A percentile compares a stretch with the other conserved stretches of the same genome.
phyloP scores from a whole-genome alignment of 495 filamentous ascomycete species.

The Talaromyces thailandensis region DNA sequence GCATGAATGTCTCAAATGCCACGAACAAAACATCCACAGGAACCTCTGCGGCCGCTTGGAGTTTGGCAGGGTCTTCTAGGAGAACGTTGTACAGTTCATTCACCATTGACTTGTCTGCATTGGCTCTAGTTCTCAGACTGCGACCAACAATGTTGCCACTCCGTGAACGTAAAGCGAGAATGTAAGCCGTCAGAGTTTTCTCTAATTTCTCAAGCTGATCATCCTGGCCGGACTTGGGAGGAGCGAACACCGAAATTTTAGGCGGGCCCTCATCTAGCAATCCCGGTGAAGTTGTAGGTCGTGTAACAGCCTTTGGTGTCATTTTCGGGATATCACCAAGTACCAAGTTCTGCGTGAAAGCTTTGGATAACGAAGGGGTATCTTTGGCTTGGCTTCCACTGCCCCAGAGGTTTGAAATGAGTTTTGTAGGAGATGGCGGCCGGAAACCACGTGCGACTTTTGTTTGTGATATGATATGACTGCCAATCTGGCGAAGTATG shows the following conservation, averaged over 20 bases:
- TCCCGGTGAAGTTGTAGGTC: slow-evolving; percentile 26
- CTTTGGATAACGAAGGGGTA: slow-evolving; percentile 22
- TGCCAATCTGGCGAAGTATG: slow-evolving; percentile 61
- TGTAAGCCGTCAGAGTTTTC: slow-evolving; percentile 77
- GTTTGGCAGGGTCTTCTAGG: slow-evolving; percentile 67
- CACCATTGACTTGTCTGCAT: slow-evolving; percentile 67
- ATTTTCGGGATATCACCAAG: slow-evolving; percentile 32
- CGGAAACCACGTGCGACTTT: slow-evolving; percentile 49
- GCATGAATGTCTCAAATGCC: slow-evolving; percentile 90
- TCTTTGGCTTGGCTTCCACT: slow-evolving; percentile 35
- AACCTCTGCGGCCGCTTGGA: slow-evolving; percentile 64
- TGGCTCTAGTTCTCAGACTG: slow-evolving; percentile 57
- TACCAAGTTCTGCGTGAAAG: slow-evolving; percentile 26
- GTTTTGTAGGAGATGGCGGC: slow-evolving; percentile 78
- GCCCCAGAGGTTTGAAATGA: slow-evolving; percentile 75
- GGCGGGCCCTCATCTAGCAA: slow-evolving; percentile 23
- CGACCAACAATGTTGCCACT: slow-evolving; percentile 80
- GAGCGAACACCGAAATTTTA: slow-evolving; percentile 28
- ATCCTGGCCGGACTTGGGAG: slow-evolving; percentile 20
- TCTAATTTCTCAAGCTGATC: slow-evolving; percentile 60
- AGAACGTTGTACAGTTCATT: slow-evolving; percentile 90
- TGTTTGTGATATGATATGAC: slow-evolving; percentile 49
- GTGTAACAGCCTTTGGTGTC: slow-evolving; percentile 17
- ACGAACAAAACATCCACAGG: slow-evolving; percentile 85
- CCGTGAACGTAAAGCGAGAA: slow-evolving; percentile 68